These are phyloP conservation scores for Cercospora canescens DNA, from an alignment of 2,329 filamentous ascomycete genomes.

Conservation along the genomic window DNA sequence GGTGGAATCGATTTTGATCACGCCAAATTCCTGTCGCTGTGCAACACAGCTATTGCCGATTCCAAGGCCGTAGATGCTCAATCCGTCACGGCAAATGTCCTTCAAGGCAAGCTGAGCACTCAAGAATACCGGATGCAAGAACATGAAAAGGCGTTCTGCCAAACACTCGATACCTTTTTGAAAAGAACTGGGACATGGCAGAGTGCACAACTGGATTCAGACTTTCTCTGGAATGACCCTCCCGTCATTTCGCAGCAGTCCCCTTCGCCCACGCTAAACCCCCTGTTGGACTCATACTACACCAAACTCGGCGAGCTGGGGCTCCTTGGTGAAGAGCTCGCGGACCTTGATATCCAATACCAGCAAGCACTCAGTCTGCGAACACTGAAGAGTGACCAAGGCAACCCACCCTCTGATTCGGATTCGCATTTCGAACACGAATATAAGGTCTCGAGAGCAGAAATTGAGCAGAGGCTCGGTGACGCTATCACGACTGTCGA, in stretches of 20 bases:
- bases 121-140: background rate
- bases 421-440: background rate
- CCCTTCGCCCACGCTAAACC: background rate
- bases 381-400: background rate
- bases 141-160: background rate
- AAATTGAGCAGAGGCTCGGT: background rate
- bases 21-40: background rate
- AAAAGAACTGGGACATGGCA: background rate
- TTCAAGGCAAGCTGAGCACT: background rate
- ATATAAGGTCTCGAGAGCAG: background rate
- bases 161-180: background rate
- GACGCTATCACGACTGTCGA: background rate
- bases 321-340: background rate
- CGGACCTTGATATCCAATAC: background rate
- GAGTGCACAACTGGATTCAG: background rate
- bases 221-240: background rate
- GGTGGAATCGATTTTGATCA: background rate
- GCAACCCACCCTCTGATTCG: background rate
- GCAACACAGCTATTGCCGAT: background rate
- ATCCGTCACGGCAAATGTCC: background rate
- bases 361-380: background rate
- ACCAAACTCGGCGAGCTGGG: background rate
- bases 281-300: conserved; percentile 5
- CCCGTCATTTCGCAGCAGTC: background rate
- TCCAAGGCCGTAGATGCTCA: background rate